These are phyloP conservation scores for Salix purpurea DNA, from an alignment of 345 rosid genomes.

Conservation along the genomic window DNA sequence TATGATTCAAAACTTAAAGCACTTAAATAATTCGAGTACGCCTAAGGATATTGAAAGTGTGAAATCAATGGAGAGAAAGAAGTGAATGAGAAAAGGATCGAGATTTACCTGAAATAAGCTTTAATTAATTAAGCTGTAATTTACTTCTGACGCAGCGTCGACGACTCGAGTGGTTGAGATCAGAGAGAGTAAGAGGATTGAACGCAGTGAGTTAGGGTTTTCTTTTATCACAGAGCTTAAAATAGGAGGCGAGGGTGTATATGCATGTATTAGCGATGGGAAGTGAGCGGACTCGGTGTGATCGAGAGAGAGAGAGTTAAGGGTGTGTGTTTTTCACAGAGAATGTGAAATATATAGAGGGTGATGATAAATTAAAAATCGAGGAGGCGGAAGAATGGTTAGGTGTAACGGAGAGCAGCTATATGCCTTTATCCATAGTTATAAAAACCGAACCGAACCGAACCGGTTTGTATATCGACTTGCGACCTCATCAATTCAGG, in stretches of 20 bases:
- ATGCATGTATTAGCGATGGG: background rate
- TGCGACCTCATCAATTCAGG: no score
- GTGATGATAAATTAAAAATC: background rate
- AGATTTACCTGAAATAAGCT: background rate
- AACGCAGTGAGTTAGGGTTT: background rate
- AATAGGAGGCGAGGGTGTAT: background rate
- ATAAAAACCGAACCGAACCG: no score
- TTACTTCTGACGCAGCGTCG: background rate
- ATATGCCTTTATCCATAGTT: no score
- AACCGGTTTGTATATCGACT: no score
- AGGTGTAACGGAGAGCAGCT: background rate
- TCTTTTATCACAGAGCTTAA: background rate
- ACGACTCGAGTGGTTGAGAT: background rate
- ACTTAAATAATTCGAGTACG: background rate
- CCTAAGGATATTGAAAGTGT: background rate
- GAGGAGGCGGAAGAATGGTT: background rate
- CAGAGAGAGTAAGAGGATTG: background rate
- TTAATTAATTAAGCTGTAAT: background rate
- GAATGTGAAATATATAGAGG: no score
- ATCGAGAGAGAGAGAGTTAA: constrained; percentile 3
- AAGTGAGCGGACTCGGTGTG: background rate
- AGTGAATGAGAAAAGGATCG: background rate
- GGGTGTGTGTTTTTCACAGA: background rate
- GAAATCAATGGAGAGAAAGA: background rate
- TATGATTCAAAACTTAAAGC: background rate